phyloP scores from a whole-genome alignment of 202 grass and related monocot species.

The Brachypodium distachyon region DNA sequence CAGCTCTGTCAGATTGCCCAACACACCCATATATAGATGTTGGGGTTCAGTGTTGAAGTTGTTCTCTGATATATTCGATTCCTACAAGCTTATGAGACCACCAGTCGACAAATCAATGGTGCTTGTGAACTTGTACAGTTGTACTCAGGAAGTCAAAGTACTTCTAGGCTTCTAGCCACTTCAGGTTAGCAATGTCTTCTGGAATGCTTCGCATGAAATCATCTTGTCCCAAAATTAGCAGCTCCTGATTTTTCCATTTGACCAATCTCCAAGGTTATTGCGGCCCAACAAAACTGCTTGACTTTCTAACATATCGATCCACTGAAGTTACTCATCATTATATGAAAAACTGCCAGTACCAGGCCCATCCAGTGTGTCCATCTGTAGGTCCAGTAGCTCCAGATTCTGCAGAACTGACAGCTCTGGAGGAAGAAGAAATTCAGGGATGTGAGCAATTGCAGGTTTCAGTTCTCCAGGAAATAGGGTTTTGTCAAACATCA shows the following conservation, averaged over 20 bases:
- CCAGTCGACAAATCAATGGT: constrained; percentile 43
- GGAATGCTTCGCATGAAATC: constrained; percentile 55
- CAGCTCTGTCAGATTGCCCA: constrained; percentile 45
- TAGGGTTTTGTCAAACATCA: constrained; percentile 46
- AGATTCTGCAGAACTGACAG: constrained; percentile 44
- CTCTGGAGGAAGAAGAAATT: constrained; percentile 47
- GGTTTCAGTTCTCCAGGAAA: constrained; percentile 42
- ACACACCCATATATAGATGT: constrained; percentile 40
- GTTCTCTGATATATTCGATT: constrained; percentile 76
- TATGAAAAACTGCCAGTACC: constrained; percentile 42
- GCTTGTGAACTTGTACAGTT: constrained; percentile 58
- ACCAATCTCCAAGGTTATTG: constrained; percentile 48
- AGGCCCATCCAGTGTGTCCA: constrained; percentile 43
- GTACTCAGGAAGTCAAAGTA: constrained; percentile 38
- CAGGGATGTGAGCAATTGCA: constrained; percentile 32
- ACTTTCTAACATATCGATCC: constrained; percentile 72
- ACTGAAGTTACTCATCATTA: constrained; percentile 42
- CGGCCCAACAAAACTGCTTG: constrained; percentile 55
- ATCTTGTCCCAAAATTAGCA: constrained; percentile 53
- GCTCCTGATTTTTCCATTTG: constrained; percentile 34
- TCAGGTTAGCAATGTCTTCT: constrained; percentile 49
- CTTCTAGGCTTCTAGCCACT: constrained; percentile 30
- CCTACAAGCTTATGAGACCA: constrained; percentile 47
- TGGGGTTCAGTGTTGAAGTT: constrained; percentile 53
- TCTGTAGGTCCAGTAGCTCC: constrained; percentile 46